Conservation (phyloP, 257 asterid genomes). For the Fraxinus quadrangulata region DNA sequence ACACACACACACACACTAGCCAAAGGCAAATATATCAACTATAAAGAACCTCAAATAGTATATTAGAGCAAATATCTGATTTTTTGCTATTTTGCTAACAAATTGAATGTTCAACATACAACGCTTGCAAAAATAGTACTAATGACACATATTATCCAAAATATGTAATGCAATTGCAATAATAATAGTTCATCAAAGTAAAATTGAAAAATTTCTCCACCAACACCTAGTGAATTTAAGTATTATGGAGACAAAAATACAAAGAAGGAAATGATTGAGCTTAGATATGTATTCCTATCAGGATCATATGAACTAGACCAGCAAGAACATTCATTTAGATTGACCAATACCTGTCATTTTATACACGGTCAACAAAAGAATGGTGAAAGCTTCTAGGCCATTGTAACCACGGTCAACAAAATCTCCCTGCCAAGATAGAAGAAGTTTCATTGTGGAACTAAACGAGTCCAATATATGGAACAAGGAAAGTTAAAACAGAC, state of each 20-base stretch:
- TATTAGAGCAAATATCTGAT: not conserved
- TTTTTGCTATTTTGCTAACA: not conserved
- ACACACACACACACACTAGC: too few relatives aligned
- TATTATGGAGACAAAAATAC: not conserved
- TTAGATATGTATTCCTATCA: not conserved
- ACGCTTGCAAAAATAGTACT: not conserved
- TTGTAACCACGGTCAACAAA: slow-evolving; percentile 99
- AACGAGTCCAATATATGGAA: not conserved
- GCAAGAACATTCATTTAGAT: not conserved
- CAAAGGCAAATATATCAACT: slow-evolving; percentile 22
- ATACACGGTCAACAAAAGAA: slow-evolving; percentile 89
- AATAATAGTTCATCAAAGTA: not conserved
- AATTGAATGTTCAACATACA: not conserved
- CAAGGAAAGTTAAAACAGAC: not conserved
- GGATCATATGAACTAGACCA: not conserved
- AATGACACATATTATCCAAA: not conserved
- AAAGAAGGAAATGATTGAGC: not conserved
- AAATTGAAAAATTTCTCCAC: not conserved
- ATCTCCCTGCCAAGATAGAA: slow-evolving; percentile 69
- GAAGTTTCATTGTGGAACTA: slow-evolving; percentile 25
- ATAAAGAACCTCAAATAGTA: slow-evolving; percentile 4
- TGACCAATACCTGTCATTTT: not conserved
- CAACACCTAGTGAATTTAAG: not conserved
- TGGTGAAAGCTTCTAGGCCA: slow-evolving; percentile 94
- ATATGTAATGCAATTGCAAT: not conserved